These are phyloP conservation scores for Lactarius hengduanensis DNA, from an alignment of 768 basidiomycete genomes.

Conservation along the genomic window DNA sequence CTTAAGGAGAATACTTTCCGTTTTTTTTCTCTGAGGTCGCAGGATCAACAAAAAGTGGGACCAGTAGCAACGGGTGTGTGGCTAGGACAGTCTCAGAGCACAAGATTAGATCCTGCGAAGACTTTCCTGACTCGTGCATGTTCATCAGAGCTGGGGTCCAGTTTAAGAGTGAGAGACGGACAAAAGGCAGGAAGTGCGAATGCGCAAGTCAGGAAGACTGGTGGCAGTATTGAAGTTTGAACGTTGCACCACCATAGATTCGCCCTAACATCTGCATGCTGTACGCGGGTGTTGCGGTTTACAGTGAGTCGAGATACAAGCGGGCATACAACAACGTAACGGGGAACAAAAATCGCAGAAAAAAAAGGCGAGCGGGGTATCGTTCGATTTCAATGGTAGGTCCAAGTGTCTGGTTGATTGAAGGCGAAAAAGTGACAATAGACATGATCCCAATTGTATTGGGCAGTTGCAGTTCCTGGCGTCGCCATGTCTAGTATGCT, in stretches of 20 bases:
- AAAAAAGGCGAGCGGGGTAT: no score
- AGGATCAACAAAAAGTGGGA: neutral
- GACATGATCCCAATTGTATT: no score
- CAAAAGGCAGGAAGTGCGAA: constrained; percentile 7
- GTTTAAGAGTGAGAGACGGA: neutral
- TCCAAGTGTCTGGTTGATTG: neutral
- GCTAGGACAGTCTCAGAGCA: neutral
- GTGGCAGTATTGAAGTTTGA: no score
- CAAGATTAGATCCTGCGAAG: neutral
- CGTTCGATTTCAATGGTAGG: no score
- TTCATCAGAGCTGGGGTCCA: neutral
- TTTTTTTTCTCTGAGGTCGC: neutral
- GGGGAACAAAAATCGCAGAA: neutral
- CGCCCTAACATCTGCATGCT: neutral
- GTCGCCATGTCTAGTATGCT: neutral
- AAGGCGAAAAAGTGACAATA: no score
- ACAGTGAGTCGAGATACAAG: neutral
- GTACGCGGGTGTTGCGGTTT: neutral
- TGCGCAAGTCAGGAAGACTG: no score
- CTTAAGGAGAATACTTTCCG: neutral
- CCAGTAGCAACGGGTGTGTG: neutral
- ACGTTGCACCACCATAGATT: no score
- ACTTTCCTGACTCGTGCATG: neutral
- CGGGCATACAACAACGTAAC: neutral
- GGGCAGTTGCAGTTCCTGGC: no score